Evolutionary conservation across 768 basidiomycete genomes (phyloP).

Genomic region (Termitomyces sp.): DNA sequence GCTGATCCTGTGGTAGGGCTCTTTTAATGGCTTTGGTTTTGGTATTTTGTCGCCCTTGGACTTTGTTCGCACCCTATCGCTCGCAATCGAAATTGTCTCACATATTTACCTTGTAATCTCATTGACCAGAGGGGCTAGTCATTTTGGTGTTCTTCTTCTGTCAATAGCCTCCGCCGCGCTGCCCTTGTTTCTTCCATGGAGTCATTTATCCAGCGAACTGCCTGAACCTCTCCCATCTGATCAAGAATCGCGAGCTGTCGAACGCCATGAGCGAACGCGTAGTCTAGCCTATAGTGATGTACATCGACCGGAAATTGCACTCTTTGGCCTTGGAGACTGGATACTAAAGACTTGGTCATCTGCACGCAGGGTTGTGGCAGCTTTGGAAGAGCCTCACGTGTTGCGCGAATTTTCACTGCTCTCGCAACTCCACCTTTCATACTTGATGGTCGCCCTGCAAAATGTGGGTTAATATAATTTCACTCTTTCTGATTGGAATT

Average conservation of each 20-base stretch:
- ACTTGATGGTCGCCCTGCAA: slow-evolving; percentile 59
- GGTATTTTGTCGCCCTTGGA: slow-evolving; percentile 79
- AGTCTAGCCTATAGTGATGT: slow-evolving; percentile 68
- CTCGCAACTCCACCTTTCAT: slow-evolving; percentile 56
- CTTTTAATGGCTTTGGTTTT: slow-evolving; percentile 73
- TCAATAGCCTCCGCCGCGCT: slow-evolving; percentile 57
- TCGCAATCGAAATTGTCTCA: slow-evolving; percentile 66
- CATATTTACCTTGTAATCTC: slow-evolving; percentile 66
- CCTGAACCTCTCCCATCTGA: slow-evolving; percentile 41
- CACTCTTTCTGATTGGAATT: slow-evolving; percentile 16
- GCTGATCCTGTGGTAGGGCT: slow-evolving; percentile 64
- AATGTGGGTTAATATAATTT: slow-evolving; percentile 47
- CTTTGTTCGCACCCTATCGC: slow-evolving; percentile 66
- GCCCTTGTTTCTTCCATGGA: slow-evolving; percentile 54
- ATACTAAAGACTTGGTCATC: slow-evolving; percentile 73
- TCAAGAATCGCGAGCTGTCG: slow-evolving; percentile 58
- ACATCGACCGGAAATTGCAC: slow-evolving; percentile 74
- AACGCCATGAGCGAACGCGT: slow-evolving; percentile 71
- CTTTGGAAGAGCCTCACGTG: slow-evolving; percentile 43
- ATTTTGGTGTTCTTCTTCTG: slow-evolving; percentile 52
- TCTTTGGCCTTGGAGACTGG: slow-evolving; percentile 86
- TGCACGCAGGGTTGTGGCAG: slow-evolving; percentile 54
- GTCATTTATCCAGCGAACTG: slow-evolving; percentile 33
- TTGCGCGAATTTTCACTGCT: slow-evolving; percentile 42
- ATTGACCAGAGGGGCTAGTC: slow-evolving; percentile 51